These are phyloP conservation scores for Mycena pura DNA, from an alignment of 768 basidiomycete species.

Conservation along the genomic window DNA sequence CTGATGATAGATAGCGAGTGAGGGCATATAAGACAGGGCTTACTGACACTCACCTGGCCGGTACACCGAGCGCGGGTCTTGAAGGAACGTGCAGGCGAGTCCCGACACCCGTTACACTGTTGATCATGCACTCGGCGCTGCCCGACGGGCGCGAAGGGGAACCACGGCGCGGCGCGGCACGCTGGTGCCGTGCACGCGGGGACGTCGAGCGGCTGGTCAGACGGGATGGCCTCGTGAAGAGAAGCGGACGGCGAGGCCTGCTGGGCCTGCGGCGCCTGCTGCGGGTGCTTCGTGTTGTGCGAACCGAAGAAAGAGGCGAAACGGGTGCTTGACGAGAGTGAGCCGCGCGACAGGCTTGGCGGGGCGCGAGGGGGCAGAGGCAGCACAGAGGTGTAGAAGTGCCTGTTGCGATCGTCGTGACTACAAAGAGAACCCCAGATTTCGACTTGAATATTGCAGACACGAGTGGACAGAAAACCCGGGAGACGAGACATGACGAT, in stretches of 20 bases:
- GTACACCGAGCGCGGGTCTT: too few species aligned
- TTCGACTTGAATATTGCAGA: too few species aligned
- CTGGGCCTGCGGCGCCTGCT: conserved; percentile 35
- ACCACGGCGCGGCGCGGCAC: conserved; percentile 59
- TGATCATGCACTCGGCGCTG: conserved; percentile 81
- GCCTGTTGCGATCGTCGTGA: too few species aligned
- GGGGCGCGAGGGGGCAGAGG: conserved; percentile 57
- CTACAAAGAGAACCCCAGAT: too few species aligned
- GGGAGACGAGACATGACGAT: too few species aligned
- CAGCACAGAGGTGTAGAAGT: conserved; percentile 50
- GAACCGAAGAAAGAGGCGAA: conserved; percentile 83
- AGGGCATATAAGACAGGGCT: too few species aligned
- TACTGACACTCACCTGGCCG: too few species aligned
- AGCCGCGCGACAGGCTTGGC: conserved; percentile 22
- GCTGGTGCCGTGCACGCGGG: conserved; percentile 64
- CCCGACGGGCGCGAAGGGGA: conserved; percentile 59
- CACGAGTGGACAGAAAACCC: too few species aligned
- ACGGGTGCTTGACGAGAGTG: conserved; percentile 46
- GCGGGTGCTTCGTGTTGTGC: conserved; percentile 37
- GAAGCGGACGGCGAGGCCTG: conserved; percentile 41
- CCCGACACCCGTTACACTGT: conserved; percentile 86
- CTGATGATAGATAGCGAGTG: too few species aligned
- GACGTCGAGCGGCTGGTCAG: conserved; percentile 52
- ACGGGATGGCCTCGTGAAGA: conserved; percentile 35
- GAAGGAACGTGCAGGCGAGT: too few species aligned